A percentile compares a stretch with the other conserved stretches of the same genome.
These are phyloP conservation scores for Globisporangium iwayamae DNA, from an alignment of 352 stramenopile species.

Conservation along the genomic window DNA sequence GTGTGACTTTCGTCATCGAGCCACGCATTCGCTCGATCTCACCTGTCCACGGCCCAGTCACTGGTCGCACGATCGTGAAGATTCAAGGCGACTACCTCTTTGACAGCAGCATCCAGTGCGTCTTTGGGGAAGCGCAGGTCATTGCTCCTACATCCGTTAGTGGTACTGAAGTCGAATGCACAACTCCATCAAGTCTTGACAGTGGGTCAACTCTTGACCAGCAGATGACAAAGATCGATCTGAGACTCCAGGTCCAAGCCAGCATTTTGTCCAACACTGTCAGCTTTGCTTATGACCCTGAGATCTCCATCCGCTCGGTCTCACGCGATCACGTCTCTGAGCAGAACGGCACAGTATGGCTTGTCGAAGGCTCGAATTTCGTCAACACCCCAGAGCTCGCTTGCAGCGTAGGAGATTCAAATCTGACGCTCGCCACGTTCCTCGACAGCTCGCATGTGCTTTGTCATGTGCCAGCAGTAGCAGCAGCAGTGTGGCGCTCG, in stretches of 20 bases:
- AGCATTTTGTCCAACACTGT: slow-evolving; percentile 27
- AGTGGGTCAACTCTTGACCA: no score
- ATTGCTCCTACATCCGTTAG: slow-evolving; percentile 19
- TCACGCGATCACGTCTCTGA: slow-evolving; percentile 19
- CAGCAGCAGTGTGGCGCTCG: background rate
- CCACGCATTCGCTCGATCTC: slow-evolving; percentile 21
- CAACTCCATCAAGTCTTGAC: slow-evolving; percentile 8
- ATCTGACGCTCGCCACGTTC: slow-evolving; percentile 8
- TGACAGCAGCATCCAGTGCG: slow-evolving; percentile 16
- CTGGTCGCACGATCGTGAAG: slow-evolving; percentile 25
- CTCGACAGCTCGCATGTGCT: slow-evolving; percentile 15
- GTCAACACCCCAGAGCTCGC: slow-evolving; percentile 21
- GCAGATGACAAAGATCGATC: background rate
- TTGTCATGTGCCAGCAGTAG: slow-evolving; percentile 9
- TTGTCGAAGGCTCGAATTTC: slow-evolving; percentile 33
- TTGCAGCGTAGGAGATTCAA: slow-evolving; percentile 23
- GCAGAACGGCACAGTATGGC: slow-evolving; percentile 15
- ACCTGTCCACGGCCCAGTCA: slow-evolving; percentile 23
- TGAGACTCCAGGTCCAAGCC: slow-evolving; percentile 5
- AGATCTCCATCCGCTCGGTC: slow-evolving; percentile 20
- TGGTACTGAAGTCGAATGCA: slow-evolving; percentile 20
- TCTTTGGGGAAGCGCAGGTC: slow-evolving; percentile 24
- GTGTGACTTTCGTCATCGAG: slow-evolving; percentile 22
- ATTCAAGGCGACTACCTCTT: slow-evolving; percentile 22
- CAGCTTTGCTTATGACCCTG: slow-evolving; percentile 24